Conservation (phyloP, 2,329 filamentous ascomycete genomes). For the Botrytis fabae region DNA sequence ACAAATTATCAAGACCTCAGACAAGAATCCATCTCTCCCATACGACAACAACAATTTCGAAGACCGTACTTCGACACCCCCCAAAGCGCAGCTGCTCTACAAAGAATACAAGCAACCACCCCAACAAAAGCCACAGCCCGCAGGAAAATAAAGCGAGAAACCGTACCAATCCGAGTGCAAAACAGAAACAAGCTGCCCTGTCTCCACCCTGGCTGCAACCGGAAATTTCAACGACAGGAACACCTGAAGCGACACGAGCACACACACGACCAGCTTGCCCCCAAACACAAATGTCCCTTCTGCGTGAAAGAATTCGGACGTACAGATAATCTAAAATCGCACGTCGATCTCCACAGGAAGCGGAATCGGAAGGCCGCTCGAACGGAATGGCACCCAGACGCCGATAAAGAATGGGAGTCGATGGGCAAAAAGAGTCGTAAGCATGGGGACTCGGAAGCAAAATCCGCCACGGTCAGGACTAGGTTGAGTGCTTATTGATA, state of each 20-base stretch:
- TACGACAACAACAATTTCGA: constrained; percentile 6
- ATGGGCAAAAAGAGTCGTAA: constrained; percentile 16
- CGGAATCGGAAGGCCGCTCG: constrained; percentile 25
- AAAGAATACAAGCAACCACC: constrained; percentile 21
- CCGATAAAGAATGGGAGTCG: background rate
- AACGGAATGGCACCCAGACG: constrained; percentile 25
- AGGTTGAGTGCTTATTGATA: background rate
- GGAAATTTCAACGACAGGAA: constrained; percentile 50
- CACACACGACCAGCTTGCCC: constrained; percentile 40
- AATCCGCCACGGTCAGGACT: background rate
- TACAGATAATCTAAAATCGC: constrained; percentile 35
- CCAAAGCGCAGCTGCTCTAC: constrained; percentile 23
- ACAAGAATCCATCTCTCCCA: constrained; percentile 24
- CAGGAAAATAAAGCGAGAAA: constrained; percentile 15
- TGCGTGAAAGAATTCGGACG: constrained; percentile 32
- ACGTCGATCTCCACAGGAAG: constrained; percentile 29
- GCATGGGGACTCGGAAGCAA: background rate
- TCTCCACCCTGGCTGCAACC: constrained; percentile 46
- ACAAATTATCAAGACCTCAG: background rate
- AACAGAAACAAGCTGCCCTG: constrained; percentile 47
- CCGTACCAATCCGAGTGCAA: constrained; percentile 24
- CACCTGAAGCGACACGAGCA: constrained; percentile 51
- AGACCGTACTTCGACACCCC: constrained; percentile 18
- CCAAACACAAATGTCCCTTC: constrained; percentile 29
- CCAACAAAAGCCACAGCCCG: constrained; percentile 6